Evolutionary conservation across 306 rosid genomes (phyloP).

Genomic region (Pterocarpus santalinus): DNA sequence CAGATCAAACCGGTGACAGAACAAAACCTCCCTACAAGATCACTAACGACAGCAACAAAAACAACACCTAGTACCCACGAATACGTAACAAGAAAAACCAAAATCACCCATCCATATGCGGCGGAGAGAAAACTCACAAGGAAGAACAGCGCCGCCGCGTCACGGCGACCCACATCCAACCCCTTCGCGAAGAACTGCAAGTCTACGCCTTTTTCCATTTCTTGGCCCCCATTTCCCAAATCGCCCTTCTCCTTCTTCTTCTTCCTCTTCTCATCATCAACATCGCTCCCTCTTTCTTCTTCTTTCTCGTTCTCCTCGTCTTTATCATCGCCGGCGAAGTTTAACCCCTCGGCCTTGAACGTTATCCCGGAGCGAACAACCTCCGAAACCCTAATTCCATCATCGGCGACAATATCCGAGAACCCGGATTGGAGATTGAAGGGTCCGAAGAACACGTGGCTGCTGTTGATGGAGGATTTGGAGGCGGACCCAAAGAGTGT

Average conservation of each 20-base stretch:
- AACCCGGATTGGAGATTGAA: constrained; percentile 61
- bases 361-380: constrained; percentile 71
- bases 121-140: constrained; percentile 77
- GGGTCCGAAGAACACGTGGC: constrained; percentile 55
- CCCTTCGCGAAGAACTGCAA: constrained; percentile 74
- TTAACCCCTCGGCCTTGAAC: constrained; percentile 54
- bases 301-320: constrained; percentile 33
- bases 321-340: constrained; percentile 36
- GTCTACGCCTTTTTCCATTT: constrained; percentile 61
- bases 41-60: constrained; percentile 74
- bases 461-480: constrained; percentile 58
- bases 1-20: constrained; percentile 69
- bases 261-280: constrained; percentile 10
- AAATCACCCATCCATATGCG: constrained; percentile 86
- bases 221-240: constrained; percentile 52
- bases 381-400: constrained; percentile 78
- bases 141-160: constrained; percentile 72
- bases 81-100: constrained; percentile 85
- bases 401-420: constrained; percentile 69
- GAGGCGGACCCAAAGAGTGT: constrained; percentile 62
- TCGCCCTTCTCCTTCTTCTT: constrained; percentile 41
- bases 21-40: constrained; percentile 73
- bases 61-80: constrained; percentile 92
- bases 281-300: constrained; percentile 33
- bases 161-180: constrained; percentile 79